Percentiles rank a stretch among this genome's conserved stretches.
Conservation (phyloP, 495 filamentous ascomycete species). For the Letharia lupina region DNA sequence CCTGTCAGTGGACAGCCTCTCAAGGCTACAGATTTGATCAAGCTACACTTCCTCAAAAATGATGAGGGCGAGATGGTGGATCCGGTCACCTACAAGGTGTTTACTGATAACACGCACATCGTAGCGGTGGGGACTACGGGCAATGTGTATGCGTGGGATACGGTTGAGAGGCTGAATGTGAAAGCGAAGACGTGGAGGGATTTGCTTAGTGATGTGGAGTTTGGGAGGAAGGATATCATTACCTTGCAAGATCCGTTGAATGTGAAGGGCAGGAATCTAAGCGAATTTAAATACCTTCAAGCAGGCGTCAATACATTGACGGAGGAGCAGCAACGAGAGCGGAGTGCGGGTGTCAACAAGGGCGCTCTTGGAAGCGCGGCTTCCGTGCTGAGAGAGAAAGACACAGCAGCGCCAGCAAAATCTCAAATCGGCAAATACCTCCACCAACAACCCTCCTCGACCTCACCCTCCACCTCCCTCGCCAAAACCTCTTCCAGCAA, state of each 20-base stretch:
- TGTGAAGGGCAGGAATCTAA: slow-evolving; percentile 71
- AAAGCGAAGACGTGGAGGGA: slow-evolving; percentile 97
- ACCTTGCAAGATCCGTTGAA: slow-evolving; percentile 96
- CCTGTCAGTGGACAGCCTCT: slow-evolving; percentile 76
- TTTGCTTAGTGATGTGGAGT: slow-evolving; percentile 79
- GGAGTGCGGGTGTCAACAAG: slow-evolving; percentile 60
- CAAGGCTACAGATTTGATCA: slow-evolving; percentile 74
- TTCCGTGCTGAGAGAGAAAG: slow-evolving; percentile 87
- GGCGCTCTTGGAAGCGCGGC: slow-evolving; percentile 70
- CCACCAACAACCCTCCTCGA: slow-evolving; percentile 25
- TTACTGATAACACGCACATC: slow-evolving; percentile 97
- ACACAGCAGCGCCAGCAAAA: slow-evolving; percentile 39
- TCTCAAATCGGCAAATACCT: slow-evolving; percentile 23
- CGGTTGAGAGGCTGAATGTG: slow-evolving; percentile 87
- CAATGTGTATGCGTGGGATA: slow-evolving; percentile 95
- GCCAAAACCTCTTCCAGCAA: slow-evolving; percentile 23
- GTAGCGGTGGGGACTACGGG: slow-evolving; percentile 80
- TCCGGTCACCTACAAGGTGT: slow-evolving; percentile 91
- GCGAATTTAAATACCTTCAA: slow-evolving; percentile 80
- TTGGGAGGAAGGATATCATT: slow-evolving; percentile 86
- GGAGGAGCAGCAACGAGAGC: slow-evolving; percentile 52
- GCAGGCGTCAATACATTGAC: slow-evolving; percentile 66
- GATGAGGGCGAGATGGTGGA: slow-evolving; percentile 90
- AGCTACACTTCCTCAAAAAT: slow-evolving; percentile 86
- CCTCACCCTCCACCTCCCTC: slow-evolving; percentile 5